These are phyloP conservation scores for Viola pubescens DNA, from an alignment of 441 rosid genomes.

Conservation along the genomic window DNA sequence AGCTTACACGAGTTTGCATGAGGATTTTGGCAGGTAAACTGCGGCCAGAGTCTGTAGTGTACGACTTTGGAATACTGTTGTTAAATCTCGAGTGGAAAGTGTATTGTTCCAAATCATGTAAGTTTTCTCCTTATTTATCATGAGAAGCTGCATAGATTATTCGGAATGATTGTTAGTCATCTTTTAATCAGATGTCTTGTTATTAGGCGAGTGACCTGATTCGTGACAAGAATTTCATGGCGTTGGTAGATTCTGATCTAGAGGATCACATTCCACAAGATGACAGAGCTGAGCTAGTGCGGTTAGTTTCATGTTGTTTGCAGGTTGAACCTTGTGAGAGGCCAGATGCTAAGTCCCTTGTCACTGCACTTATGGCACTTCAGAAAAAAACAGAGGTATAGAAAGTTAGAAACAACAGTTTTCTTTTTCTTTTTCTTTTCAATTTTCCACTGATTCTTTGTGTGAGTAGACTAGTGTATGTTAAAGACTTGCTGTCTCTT, in stretches of 20 bases:
- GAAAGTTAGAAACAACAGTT: neutral
- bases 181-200: constrained; percentile 14
- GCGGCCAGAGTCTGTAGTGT: constrained; percentile 85
- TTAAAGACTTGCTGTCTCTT: neutral
- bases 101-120: constrained; percentile 96
- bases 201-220: constrained; percentile 85
- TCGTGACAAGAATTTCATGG: constrained; percentile 69
- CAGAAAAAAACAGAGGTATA: constrained; percentile 81
- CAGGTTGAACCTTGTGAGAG: constrained; percentile 93
- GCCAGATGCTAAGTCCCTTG: constrained; percentile 82
- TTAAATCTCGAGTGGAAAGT: constrained; percentile 93
- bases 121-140: constrained; percentile 18
- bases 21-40: constrained; percentile 63
- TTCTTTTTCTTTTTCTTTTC: too few species aligned
- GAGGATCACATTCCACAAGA: constrained; percentile 87
- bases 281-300: constrained; percentile 86
- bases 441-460: neutral
- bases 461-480: neutral
- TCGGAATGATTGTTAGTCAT: neutral
- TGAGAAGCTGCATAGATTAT: too few species aligned
- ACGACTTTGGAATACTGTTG: constrained; percentile 90
- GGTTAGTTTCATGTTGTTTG: constrained; percentile 86
- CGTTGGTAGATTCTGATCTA: constrained; percentile 89
- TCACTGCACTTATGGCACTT: constrained; percentile 61
- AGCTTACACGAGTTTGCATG: neutral